A percentile compares a stretch with the other conserved stretches of the same genome.
phyloP scores from a whole-genome alignment of 2,329 filamentous ascomycete genomes.

The Hypoxylon sp. region DNA sequence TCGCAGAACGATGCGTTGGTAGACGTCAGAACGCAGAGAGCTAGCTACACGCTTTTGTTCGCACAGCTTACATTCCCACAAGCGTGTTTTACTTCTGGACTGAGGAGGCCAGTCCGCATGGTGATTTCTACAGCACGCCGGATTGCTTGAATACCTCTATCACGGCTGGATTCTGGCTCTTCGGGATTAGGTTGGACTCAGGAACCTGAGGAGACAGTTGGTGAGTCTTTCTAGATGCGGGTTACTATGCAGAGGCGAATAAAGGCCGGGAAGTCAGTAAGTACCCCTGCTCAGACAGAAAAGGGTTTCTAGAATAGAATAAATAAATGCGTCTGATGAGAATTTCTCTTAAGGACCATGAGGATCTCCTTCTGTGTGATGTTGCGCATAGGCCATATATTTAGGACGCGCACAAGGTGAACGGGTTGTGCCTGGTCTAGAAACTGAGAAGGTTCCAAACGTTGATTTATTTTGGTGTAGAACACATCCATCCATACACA shows the following conservation, averaged over 20 bases:
- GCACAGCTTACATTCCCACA: constrained; percentile 14
- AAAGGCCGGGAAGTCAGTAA: background rate
- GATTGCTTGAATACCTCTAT: constrained; percentile 3
- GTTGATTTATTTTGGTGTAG: too few relatives aligned
- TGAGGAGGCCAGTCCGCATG: constrained; percentile 1
- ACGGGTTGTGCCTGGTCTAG: too few relatives aligned
- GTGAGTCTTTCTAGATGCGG: background rate
- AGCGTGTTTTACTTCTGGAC: constrained; percentile 3
- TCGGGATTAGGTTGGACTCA: background rate
- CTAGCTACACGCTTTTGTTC: constrained; percentile 38
- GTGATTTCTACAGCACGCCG: constrained; percentile 13
- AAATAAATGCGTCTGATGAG: background rate
- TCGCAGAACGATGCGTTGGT: constrained; percentile 15
- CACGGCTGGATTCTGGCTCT: background rate
- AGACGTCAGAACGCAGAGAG: constrained; percentile 31
- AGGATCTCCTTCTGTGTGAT: background rate
- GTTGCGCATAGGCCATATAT: background rate
- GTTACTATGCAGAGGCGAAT: background rate
- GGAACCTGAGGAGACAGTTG: background rate
- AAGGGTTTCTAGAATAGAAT: constrained; percentile 13
- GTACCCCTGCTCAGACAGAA: background rate
- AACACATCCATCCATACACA: too few relatives aligned
- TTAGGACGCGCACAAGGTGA: background rate
- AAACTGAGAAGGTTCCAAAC: too few relatives aligned
- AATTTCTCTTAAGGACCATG: background rate